Evolutionary conservation across 140 eudicot genomes (phyloP), one percentile per base, ranked within the genome.

Genomic region (Flaveria floridana): DNA sequence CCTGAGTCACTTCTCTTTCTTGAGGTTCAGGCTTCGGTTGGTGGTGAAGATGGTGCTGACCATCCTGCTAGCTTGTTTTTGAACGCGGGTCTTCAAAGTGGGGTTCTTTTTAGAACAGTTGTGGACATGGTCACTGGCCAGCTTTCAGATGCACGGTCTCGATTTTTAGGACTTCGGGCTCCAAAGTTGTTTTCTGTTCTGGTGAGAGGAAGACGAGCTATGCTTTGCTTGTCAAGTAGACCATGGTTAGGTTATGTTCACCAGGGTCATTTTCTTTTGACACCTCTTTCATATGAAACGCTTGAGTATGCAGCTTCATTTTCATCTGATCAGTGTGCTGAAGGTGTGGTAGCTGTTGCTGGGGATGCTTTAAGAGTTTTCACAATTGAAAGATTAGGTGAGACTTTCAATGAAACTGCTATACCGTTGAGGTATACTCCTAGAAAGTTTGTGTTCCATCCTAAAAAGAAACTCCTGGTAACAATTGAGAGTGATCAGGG

Each of bases 341-440:
- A 94, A 94, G 99, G 99, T 88, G 99, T 94, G 18, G 99, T 94
- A 61, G 85, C 99, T 74, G 97, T 94, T 50, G 99, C 99, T 53
- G 97, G 95, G 41, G 96, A 94, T 74, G 99, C 97, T 67, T 85
- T 94, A 59, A 80, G 97, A 72, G 96, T 94, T 26, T 94, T 94
- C 53, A 94, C 97, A 11, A 90, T 94, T 18, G 99, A 94, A 82
- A 85, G 96, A 82, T 86, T 94, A 73, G 99, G 99, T 19, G 99
- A 94, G 79, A 85, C 99, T 2, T 94, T 94, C 34, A 90, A 94
- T 79, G 96, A 94, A 81, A 88, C 99, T 39, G 74, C 88, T n/a
- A 85, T 94, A 28, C 96, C 99, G 30, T 78, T 94, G 78, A 84
- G 99, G 81, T 94, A 94, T 76, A 94, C 99, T 10, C 99, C 99